Evolutionary conservation across 257 asterid species (phyloP), one percentile per base, ranked within the genome.

Genomic region (Gentiana macrophylla): DNA sequence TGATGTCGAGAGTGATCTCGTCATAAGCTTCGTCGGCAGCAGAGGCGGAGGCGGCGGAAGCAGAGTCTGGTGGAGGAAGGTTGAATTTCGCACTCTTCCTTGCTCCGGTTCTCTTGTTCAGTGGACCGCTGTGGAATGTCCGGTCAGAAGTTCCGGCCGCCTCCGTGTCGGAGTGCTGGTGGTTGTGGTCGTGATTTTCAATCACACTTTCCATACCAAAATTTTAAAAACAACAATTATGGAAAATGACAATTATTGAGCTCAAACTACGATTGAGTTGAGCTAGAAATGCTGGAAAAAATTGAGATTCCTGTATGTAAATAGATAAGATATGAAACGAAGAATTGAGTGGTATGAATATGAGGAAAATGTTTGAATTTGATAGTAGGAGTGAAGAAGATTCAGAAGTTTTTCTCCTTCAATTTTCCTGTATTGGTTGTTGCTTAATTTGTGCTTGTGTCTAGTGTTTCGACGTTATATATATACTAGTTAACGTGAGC

Each of bases 1-100:
- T 65, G 12, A 91, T 89, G 65, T 91, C 95, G 43, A 91, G 89
- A 15, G 96, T 91, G 65, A 87, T 91, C 74, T 91, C 96, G 1
- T 86, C 98, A 56, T 89, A 83, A 32, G 83, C 86, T 10, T 89
- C 95, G 43, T 74, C 74, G 1, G 9, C 8, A 5, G 46, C 6
- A 2, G 9, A 7, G 24, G 24, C 24, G 24, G 24, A 24, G 38
- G 61, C 33, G 3, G 37, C 33, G 54, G 32, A 11, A 7, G 61
- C 44, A 8, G 72, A 1, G 3, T 55, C 54, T 1, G 75, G 88
- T 2, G 37, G 12, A 7, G 89, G 80, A 62, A 84, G 10, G 73
- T 78, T 80, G 69, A 89, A 86, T 41, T 86, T 81, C 2, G 95
- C 93, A 41, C 87, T 83, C 46, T 84, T 86, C 15, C 74, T 67